Conservation (phyloP, 495 filamentous ascomycete genomes). For the Tuber brumale region DNA sequence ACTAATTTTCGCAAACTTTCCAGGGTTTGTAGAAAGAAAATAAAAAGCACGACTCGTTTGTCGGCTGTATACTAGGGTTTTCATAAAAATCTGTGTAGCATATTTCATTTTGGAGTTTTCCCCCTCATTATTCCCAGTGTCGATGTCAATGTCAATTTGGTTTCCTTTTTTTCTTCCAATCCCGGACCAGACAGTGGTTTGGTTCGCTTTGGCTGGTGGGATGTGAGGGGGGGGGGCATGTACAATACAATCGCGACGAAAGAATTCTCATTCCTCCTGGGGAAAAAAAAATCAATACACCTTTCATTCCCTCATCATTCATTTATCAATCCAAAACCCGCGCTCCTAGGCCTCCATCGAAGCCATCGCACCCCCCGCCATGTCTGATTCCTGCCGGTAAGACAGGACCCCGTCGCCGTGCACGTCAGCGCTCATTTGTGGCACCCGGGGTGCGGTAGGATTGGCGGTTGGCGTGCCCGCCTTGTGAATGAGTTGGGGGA, state of each 20-base stretch:
- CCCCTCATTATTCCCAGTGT: neutral
- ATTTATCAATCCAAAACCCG: no score
- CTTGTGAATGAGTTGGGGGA: no score
- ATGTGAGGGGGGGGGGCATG: neutral
- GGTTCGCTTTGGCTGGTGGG: neutral
- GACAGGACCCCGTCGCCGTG: no score
- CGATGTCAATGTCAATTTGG: neutral
- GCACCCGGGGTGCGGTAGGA: no score
- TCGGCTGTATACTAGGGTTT: slow-evolving; percentile 3
- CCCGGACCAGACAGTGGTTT: neutral
- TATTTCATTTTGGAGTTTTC: slow-evolving; percentile 1
- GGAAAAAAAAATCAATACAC: no score
- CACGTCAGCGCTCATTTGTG: no score
- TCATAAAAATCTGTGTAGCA: slow-evolving; percentile 1
- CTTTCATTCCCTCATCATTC: no score
- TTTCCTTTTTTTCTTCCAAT: neutral
- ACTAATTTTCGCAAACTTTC: neutral
- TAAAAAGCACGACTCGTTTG: neutral
- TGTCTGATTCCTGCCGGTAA: no score
- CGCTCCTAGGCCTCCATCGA: neutral
- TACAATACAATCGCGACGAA: neutral
- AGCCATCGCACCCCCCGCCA: no score
- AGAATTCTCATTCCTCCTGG: neutral
- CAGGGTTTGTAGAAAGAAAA: neutral
- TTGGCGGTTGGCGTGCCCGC: no score